Percentiles rank a stretch among this genome's conserved stretches.
These are phyloP conservation scores for Fonsecaea multimorphosa DNA, from an alignment of 2,329 filamentous ascomycete species.

Conservation along the genomic window DNA sequence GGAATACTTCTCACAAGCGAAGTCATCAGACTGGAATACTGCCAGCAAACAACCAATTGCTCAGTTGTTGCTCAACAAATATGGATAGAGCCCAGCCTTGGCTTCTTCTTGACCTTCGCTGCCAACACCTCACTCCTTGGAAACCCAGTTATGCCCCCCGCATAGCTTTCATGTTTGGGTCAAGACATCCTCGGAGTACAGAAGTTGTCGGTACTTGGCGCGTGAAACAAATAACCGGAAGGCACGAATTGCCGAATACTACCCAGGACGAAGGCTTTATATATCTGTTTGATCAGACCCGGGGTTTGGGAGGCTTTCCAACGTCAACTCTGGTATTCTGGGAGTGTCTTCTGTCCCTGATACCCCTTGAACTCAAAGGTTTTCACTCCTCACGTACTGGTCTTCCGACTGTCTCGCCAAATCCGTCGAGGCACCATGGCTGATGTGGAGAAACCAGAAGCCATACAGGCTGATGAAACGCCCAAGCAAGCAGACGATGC, in stretches of 20 bases:
- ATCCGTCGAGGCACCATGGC: neutral
- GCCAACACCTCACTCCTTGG: neutral
- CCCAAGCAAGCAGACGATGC: slow-evolving; percentile 4
- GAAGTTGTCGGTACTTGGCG: neutral
- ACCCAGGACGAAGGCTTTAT: slow-evolving; percentile 1
- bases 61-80: neutral
- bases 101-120: slow-evolving; percentile 4
- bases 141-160: neutral
- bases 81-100: slow-evolving; percentile 11
- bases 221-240: neutral
- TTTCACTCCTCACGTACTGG: neutral
- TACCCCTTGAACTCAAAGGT: neutral
- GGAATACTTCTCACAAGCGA: neutral
- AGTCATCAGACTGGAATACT: neutral
- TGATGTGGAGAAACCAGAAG: slow-evolving; percentile 10
- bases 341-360: neutral
- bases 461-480: slow-evolving; percentile 11
- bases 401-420: neutral
- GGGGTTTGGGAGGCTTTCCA: neutral
- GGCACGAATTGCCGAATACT: neutral
- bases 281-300: neutral
- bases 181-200: slow-evolving; percentile 12
- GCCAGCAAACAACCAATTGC: neutral
- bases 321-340: neutral
- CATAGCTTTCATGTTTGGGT: neutral